phyloP scores from a whole-genome alignment of 2,329 filamentous ascomycete species.

The Zasmidium citrigriseum region DNA sequence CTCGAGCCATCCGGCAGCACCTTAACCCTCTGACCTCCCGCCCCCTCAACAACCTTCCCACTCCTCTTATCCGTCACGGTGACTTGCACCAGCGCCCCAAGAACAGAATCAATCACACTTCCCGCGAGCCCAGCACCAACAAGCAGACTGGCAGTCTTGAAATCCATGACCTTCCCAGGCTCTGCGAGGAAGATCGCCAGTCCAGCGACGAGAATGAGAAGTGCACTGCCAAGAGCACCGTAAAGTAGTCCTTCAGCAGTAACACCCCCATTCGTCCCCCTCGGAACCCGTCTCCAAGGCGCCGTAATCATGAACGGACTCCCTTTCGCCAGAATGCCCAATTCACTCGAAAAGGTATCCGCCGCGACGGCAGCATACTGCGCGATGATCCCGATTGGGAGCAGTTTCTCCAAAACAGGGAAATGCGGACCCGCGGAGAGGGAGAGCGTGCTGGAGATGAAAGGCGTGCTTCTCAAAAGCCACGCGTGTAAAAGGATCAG shows the following conservation, averaged over 20 bases:
- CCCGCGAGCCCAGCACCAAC: conserved; percentile 75
- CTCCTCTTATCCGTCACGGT: conserved; percentile 81
- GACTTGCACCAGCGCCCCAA: conserved; percentile 82
- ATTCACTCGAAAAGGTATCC: conserved; percentile 94
- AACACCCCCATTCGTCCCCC: conserved; percentile 91
- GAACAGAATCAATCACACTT: conserved; percentile 81
- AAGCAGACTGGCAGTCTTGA: conserved; percentile 41
- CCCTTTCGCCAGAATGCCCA: conserved; percentile 80
- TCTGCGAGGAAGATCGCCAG: conserved; percentile 35
- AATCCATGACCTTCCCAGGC: conserved; percentile 21
- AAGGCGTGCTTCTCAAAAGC: conserved; percentile 37
- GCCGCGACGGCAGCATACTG: conserved; percentile 85
- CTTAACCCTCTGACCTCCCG: conserved; percentile 53
- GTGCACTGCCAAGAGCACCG: conserved; percentile 43
- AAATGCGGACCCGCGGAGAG: conserved; percentile 42
- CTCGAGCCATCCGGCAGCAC: conserved; percentile 33
- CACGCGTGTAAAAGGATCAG: conserved; percentile 56
- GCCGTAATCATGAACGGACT: conserved; percentile 85
- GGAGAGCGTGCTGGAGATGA: conserved; percentile 33
- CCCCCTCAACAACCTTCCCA: conserved; percentile 87
- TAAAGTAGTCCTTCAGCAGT: conserved; percentile 67
- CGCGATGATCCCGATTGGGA: conserved; percentile 52
- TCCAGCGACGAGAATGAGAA: conserved; percentile 67
- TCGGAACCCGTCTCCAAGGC: conserved; percentile 75
- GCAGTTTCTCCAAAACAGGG: conserved; percentile 38